Percentiles rank a stretch among this genome's conserved stretches.
These are phyloP conservation scores for Suhomyces guaymorum DNA, from an alignment of 1,139 yeast genomes.

Conservation along the genomic window DNA sequence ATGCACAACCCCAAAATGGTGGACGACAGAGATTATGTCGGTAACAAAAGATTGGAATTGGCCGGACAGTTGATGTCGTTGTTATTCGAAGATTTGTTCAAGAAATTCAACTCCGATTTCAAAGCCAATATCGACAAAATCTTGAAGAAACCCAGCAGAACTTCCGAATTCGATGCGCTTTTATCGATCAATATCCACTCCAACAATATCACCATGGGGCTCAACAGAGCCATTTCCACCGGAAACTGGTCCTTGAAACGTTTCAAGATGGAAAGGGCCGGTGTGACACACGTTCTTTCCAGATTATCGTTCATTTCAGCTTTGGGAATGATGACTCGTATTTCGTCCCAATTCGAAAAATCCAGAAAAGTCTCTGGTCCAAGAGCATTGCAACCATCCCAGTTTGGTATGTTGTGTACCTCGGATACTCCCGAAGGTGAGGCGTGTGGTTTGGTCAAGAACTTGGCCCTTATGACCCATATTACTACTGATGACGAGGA, in stretches of 20 bases:
- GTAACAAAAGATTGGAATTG: slow-evolving; percentile 93
- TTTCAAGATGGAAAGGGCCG: slow-evolving; percentile 99
- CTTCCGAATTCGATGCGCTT: slow-evolving; percentile 92
- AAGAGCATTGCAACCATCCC: slow-evolving; percentile 98
- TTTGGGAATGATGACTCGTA: slow-evolving; percentile 99
- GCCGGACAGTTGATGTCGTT: slow-evolving; percentile 97
- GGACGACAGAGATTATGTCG: slow-evolving; percentile 97
- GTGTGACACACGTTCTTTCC: slow-evolving; percentile 94
- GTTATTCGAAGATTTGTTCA: slow-evolving; percentile 92
- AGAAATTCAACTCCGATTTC: slow-evolving; percentile 91
- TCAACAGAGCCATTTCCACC: slow-evolving; percentile 94
- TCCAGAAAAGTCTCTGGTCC: slow-evolving; percentile 98
- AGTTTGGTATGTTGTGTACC: slow-evolving; percentile 98
- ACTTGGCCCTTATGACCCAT: slow-evolving; percentile 96
- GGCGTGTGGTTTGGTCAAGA: slow-evolving; percentile 98
- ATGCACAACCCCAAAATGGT: slow-evolving; percentile 94
- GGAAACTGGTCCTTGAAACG: slow-evolving; percentile 99
- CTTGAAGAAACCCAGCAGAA: slow-evolving; percentile 88
- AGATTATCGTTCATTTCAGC: slow-evolving; percentile 92
- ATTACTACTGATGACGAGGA: slow-evolving; percentile 98
- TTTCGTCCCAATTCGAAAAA: slow-evolving; percentile 95
- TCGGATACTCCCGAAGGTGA: slow-evolving; percentile 99
- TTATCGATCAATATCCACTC: slow-evolving; percentile 87
- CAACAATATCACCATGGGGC: slow-evolving; percentile 88
- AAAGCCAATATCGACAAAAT: slow-evolving; percentile 93